Evolutionary conservation across 73 alveolate species (phyloP), one percentile per base, ranked within the genome.

Genomic region (Uronychia setigera): DNA sequence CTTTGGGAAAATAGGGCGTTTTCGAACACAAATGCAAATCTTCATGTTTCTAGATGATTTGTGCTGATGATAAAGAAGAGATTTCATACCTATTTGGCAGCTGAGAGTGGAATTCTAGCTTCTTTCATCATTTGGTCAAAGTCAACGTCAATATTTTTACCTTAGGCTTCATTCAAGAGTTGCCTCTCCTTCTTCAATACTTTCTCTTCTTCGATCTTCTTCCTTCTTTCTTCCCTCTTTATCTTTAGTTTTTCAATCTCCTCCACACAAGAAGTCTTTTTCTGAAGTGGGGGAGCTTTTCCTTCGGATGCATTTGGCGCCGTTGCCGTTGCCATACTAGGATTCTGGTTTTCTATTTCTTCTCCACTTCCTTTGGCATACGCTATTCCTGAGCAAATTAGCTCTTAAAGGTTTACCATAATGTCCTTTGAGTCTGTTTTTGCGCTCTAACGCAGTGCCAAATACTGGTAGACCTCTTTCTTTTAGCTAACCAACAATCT

Each of bases 21-120:
- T 97, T 81, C 99, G 91, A 26, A 97, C 99, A 84, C 99, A 97
- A 26, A 97, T 99, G 80, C 97, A 93, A 32, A 97, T 92, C 87
- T 97, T 97, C 58, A 96, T 80, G n/a, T 95, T 85, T 33, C 75
- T 82, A 31, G 91, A 81, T 9, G 98, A 95, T 35, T 60, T 80
- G 83, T 85, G 97, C 86, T 84, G 75, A 76, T 33, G 25, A 1
- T 1, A 76, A 76, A 27, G 32, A 26, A 60, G 31, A 67, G 14
- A 46, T n/a, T 58, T 80, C n/a, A 29, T 13, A 33, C 93, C 79
- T 82, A 77, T 59, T 46, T 29, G 25, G 88, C 78, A 59, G 91
- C 83, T n/a, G 82, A 95, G 31, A 88, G 84, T 0, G 82, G 67
- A 58, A 96, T 46, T 46, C 67, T 46, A 76, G 76, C 74, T 80